Percentiles rank a stretch among this genome's conserved stretches.
These are phyloP conservation scores for Mrakia gelida DNA, from an alignment of 768 basidiomycete genomes.

Conservation along the genomic window DNA sequence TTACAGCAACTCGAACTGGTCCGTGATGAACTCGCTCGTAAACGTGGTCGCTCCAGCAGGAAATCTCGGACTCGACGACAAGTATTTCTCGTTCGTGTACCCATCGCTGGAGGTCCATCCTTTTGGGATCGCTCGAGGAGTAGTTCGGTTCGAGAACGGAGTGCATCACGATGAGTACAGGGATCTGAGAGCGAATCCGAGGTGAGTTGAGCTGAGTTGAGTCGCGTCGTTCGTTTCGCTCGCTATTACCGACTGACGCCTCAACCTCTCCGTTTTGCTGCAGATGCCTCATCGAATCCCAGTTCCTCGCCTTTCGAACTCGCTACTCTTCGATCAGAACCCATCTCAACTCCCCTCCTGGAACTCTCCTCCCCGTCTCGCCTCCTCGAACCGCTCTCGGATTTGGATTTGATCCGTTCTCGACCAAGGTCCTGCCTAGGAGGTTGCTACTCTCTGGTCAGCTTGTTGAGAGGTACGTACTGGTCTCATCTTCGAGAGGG, in stretches of 20 bases:
- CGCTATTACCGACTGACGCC: background rate
- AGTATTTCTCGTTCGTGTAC: constrained; percentile 68
- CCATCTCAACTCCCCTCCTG: background rate
- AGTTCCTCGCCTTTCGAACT: constrained; percentile 73
- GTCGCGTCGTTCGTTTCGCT: background rate
- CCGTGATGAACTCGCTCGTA: constrained; percentile 80
- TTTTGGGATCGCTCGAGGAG: constrained; percentile 73
- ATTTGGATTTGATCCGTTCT: constrained; percentile 74
- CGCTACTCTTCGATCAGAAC: constrained; percentile 57
- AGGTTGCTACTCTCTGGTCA: constrained; percentile 64
- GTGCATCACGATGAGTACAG: constrained; percentile 84
- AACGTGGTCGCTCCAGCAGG: constrained; percentile 87
- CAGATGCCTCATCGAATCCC: constrained; percentile 70
- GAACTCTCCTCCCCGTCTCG: constrained; percentile 26
- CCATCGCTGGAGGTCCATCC: constrained; percentile 48
- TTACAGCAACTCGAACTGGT: constrained; percentile 87
- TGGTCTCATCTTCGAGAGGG: background rate
- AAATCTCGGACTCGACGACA: constrained; percentile 81
- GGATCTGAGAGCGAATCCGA: constrained; percentile 80
- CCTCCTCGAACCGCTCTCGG: constrained; percentile 51
- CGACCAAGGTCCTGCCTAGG: constrained; percentile 59
- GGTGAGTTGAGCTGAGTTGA: constrained; percentile 38
- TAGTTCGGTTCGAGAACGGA: constrained; percentile 81
- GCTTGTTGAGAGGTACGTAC: background rate
- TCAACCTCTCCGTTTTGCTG: no score